phyloP scores from a whole-genome alignment of 2,329 filamentous ascomycete species.

The Nemania bipapillata region DNA sequence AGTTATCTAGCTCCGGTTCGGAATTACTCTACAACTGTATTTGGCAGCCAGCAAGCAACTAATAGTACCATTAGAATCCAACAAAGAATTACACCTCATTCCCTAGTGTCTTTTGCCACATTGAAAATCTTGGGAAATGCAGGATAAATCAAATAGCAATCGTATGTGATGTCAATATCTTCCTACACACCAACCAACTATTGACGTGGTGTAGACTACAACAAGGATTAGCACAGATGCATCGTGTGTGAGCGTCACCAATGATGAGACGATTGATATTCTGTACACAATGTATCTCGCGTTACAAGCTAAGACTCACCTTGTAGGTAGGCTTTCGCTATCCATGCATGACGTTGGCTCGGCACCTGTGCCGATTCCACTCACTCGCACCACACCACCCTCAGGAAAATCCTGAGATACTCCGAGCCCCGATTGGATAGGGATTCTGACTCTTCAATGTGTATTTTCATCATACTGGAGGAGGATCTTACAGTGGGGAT shows the following conservation, averaged over 20 bases:
- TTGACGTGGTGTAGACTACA: neutral
- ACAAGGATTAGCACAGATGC: neutral
- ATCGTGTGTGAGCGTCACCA: neutral
- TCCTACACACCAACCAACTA: neutral
- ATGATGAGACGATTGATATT: neutral
- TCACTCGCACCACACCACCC: neutral
- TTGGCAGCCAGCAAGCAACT: neutral
- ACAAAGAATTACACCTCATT: neutral
- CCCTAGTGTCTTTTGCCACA: neutral
- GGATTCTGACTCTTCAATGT: neutral
- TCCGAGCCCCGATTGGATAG: neutral
- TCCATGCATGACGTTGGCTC: constrained; percentile 3
- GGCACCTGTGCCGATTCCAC: constrained; percentile 12
- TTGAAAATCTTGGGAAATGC: neutral
- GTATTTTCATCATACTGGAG: neutral
- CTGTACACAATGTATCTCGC: no score
- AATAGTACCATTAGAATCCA: neutral
- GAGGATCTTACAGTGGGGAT: neutral
- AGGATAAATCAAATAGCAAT: neutral
- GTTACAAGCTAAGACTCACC: neutral
- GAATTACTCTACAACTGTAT: constrained; percentile 6
- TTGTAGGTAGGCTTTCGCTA: neutral
- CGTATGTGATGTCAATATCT: neutral
- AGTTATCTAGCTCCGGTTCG: neutral
- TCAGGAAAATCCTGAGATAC: constrained; percentile 15